Evolutionary conservation across 2,329 filamentous ascomycete genomes (phyloP).

Genomic region (Mycosphaerella sp.): DNA sequence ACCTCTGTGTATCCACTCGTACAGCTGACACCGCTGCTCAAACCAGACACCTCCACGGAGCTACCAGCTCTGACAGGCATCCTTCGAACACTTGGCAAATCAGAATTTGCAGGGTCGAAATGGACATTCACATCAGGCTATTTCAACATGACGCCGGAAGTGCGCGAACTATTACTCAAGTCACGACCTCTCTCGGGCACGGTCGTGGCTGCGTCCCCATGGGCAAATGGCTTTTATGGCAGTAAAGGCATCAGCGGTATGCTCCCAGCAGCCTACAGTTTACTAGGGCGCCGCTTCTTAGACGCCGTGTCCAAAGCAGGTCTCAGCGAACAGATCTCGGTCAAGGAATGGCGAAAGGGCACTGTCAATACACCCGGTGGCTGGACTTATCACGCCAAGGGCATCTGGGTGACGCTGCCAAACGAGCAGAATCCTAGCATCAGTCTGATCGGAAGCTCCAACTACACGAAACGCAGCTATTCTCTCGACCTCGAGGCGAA

Average conservation of each 20-base stretch:
- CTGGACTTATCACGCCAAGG: constrained; percentile 98
- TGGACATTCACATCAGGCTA: constrained; percentile 99
- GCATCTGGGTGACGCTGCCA: constrained; percentile 78
- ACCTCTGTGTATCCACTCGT: constrained; percentile 80
- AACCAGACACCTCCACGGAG: constrained; percentile 78
- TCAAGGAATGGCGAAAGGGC: constrained; percentile 85
- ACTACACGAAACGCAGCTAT: constrained; percentile 94
- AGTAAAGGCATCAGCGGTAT: constrained; percentile 84
- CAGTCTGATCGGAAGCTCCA: constrained; percentile 82
- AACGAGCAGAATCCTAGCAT: constrained; percentile 60
- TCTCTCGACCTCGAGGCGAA: constrained; percentile 87
- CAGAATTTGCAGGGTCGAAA: constrained; percentile 58
- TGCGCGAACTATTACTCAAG: constrained; percentile 71
- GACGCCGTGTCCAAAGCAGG: constrained; percentile 52
- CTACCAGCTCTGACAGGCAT: constrained; percentile 73
- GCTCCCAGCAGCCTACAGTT: constrained; percentile 84
- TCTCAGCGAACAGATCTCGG: constrained; percentile 54
- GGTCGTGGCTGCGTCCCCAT: constrained; percentile 85
- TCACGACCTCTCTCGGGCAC: constrained; percentile 66
- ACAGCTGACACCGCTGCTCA: constrained; percentile 79
- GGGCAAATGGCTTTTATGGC: constrained; percentile 92
- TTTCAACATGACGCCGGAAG: constrained; percentile 87
- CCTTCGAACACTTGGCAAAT: constrained; percentile 61
- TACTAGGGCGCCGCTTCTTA: constrained; percentile 77
- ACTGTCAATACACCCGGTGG: constrained; percentile 73